Evolutionary conservation across 371 early-diverging fungal species (phyloP), one percentile per base, ranked within the genome.

Genomic region (Basidiobolus meristosporus): DNA sequence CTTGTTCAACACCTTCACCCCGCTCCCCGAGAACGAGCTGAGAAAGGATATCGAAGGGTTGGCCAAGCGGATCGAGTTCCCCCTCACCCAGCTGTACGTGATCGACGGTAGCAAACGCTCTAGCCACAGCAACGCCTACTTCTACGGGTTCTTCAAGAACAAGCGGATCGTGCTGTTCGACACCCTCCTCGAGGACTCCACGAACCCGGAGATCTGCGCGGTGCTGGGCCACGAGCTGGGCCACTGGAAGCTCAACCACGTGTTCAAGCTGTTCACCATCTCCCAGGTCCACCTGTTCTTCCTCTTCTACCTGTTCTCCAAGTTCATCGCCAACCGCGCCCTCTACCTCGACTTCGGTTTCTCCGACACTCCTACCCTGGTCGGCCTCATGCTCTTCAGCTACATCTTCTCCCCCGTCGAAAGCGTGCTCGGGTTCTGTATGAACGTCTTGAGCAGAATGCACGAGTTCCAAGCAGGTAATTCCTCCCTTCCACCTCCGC

Each of bases 141-240:
- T 98, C 54, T 86, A 79, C 45, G 93, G 95, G 0, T 84, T 96
- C 46, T 88, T 84, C 52, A 87, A 89, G 57, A 83, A 89, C 63
- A 96, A 97, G 73, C 82, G 92, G 35, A 95, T 98, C 51, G 98
- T 98, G 0, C 50, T 98, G 6, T 98, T 67, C 58, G 98, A 98
- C 55, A 98, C 98, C 0, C 63, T 98, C 38, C 52, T 97, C 35
- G 80, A 83, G 15, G 88, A 97, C 38, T 67, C 77, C 11, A 61
- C 63, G 17, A 62, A 68, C 23, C 85, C 91, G 34, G 92, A 96
- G 56, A 78, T 95, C 35, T 80, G 82, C 30, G 95, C 92, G n/a
- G 76, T 92, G 3, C 64, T 93, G 10, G 77, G 73, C 2, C 99
- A 98, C 56, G 99, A 98, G 57, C 63, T 98, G 10, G 99, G 99